Percentiles rank a stretch among this genome's conserved stretches.
phyloP scores from a whole-genome alignment of 108 stramenopile species.

The Schizochytrium sp. region DNA sequence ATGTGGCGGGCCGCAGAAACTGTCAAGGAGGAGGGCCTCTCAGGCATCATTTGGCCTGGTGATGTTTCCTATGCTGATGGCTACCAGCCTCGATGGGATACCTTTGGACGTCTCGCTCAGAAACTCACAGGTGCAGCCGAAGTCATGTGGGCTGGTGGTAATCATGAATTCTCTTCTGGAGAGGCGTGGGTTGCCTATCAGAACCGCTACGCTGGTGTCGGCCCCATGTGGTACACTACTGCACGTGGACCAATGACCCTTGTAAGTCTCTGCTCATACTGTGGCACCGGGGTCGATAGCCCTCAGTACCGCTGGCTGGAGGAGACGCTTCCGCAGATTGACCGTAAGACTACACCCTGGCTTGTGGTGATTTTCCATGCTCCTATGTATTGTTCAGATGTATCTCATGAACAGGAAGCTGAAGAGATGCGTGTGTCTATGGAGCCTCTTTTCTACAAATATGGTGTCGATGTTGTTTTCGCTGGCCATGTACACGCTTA shows the following conservation, averaged over 20 bases:
- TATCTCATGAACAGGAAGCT: conserved; percentile 68
- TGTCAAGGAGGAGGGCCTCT: no score
- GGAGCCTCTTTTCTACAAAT: conserved; percentile 67
- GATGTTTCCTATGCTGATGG: conserved; percentile 52
- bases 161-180: conserved; percentile 71
- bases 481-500: conserved; percentile 78
- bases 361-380: conserved; percentile 70
- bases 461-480: conserved; percentile 67
- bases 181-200: conserved; percentile 69
- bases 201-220: conserved; percentile 62
- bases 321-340: conserved; percentile 76
- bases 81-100: conserved; percentile 72
- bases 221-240: conserved; percentile 38
- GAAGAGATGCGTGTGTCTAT: conserved; percentile 67
- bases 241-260: conserved; percentile 33
- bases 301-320: conserved; percentile 82
- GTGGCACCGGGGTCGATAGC: conserved; percentile 62
- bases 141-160: conserved; percentile 69
- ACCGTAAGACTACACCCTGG: conserved; percentile 72
- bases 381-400: conserved; percentile 75
- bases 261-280: conserved; percentile 57
- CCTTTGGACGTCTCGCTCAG: conserved; percentile 66
- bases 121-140: conserved; percentile 64
- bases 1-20: neutral
- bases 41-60: neutral